These are phyloP conservation scores for Obba rivulosa DNA, from an alignment of 768 basidiomycete genomes.

Conservation along the genomic window DNA sequence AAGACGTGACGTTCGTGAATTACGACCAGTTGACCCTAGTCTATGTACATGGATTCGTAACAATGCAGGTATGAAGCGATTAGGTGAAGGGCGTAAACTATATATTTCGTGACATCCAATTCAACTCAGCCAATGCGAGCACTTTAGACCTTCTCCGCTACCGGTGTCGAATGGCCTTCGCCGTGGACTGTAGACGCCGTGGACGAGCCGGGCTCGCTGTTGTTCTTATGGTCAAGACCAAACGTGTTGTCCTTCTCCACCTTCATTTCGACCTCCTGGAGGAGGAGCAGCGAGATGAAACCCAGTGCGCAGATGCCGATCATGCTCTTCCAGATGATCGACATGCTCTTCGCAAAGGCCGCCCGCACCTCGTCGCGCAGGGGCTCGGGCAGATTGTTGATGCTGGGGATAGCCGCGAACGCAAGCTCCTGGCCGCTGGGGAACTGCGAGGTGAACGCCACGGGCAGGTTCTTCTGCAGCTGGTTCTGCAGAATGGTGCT, in stretches of 20 bases:
- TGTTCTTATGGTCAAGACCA: background rate
- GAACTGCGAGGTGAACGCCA: conserved; percentile 20
- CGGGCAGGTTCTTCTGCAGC: conserved; percentile 26
- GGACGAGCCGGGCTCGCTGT: too few species aligned
- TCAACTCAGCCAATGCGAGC: too few species aligned
- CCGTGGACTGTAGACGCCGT: too few species aligned
- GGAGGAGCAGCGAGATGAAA: background rate
- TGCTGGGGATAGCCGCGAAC: conserved; percentile 26
- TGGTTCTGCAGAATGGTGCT: conserved; percentile 31
- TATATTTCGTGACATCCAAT: too few species aligned
- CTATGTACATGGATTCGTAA: too few species aligned
- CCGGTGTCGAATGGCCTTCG: too few species aligned
- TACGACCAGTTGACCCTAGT: too few species aligned
- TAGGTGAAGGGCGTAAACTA: too few species aligned
- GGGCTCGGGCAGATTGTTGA: conserved; percentile 18
- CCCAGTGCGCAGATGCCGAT: conserved; percentile 25
- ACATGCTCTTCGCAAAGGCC: conserved; percentile 25
- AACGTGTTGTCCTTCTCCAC: background rate
- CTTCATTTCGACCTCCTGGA: conserved; percentile 2
- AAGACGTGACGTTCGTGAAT: too few species aligned
- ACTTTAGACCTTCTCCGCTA: too few species aligned
- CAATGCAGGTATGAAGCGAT: too few species aligned
- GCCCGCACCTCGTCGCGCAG: conserved; percentile 19
- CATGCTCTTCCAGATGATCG: conserved; percentile 26
- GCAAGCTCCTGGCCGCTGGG: conserved; percentile 20